Evolutionary conservation across 495 filamentous ascomycete genomes (phyloP), one percentile per base, ranked within the genome.

Genomic region (Pyrenopolyporus hunteri): DNA sequence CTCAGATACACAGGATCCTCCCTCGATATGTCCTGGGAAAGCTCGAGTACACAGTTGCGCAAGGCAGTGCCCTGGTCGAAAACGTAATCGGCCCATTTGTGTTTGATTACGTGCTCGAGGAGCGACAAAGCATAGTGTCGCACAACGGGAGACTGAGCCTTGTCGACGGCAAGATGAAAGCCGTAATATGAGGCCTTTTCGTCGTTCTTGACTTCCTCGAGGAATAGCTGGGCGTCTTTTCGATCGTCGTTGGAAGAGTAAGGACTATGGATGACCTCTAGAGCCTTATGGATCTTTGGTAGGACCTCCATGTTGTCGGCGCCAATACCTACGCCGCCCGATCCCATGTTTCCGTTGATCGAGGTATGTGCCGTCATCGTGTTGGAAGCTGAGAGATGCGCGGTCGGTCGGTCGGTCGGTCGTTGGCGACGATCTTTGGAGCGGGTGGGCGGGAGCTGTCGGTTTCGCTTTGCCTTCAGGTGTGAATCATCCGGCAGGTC

Each of bases 101-200:
- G 91, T 62, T 87, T 88, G 57, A 97, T 83, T 13, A 89, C 86
- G 71, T 94, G 85, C 59, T 99, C 94, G 57, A 99, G 82, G 16
- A 98, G 81, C 8, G 91, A 91, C 20, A 99, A 80, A 36, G 91
- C 95, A 72, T 94, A 99, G 73, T 97, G 92, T 60, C 94, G 89
- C 35, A 98, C 89, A 29, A 93, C 82, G 9, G 90, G 83, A 36
- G 88, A 82, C 65, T 93, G 89, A 8, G 81, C 74, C 57, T 80
- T 80, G 69, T 89, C 87, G 48, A 83, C 83, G 29, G 92, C 92
- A 49, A 99, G 82, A 19, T 84, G 81, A 73, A 89, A 95, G n/a
- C 95, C 95, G 75, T 91, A 86, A 16, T 85, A 85, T 10, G 92
- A 91, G 0, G 93, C 92, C 48, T 90, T 83, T 40, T 84, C 79